phyloP scores from a whole-genome alignment of 805 yeast species.

The Ogataea neopini region DNA sequence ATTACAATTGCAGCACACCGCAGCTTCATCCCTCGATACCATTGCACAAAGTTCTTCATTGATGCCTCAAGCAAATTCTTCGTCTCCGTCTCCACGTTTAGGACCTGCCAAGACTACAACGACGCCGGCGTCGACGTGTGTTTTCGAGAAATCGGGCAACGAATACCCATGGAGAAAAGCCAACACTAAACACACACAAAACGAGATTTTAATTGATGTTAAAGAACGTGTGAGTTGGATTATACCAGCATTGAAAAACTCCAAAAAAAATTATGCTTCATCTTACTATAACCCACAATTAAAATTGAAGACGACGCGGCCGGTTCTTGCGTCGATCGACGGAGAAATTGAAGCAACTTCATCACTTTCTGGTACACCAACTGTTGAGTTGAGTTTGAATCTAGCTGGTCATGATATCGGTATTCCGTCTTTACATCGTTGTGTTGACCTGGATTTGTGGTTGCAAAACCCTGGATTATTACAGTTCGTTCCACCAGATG shows the following conservation, averaged over 20 bases:
- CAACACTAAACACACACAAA: slow-evolving; percentile 69
- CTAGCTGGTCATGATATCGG: slow-evolving; percentile 49
- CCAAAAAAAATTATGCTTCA: slow-evolving; percentile 15
- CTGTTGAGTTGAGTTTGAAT: slow-evolving; percentile 57
- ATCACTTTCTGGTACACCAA: slow-evolving; percentile 77
- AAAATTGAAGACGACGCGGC: slow-evolving; percentile 24
- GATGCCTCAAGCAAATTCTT: slow-evolving; percentile 17
- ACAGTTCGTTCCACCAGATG: slow-evolving; percentile 88
- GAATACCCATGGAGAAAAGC: slow-evolving; percentile 77
- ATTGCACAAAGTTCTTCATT: slow-evolving; percentile 29
- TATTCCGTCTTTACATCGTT: slow-evolving; percentile 67
- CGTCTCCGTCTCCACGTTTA: slow-evolving; percentile 14
- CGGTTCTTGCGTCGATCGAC: slow-evolving; percentile 53
- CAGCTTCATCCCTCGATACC: slow-evolving; percentile 32
- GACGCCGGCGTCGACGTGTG: slow-evolving; percentile 16
- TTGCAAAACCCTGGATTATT: slow-evolving; percentile 44
- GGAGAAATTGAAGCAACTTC: slow-evolving; percentile 68
- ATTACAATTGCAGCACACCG: slow-evolving; percentile 34
- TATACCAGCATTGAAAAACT: slow-evolving; percentile 36
- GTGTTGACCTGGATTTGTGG: slow-evolving; percentile 63
- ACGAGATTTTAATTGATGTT: slow-evolving; percentile 86
- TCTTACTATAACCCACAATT: slow-evolving; percentile 34
- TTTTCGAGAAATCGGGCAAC: slow-evolving; percentile 38
- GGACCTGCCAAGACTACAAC: slow-evolving; percentile 11
- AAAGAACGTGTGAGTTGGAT: slow-evolving; percentile 64